phyloP scores from a whole-genome alignment of 2,329 filamentous ascomycete species.

The Trichoderma koningiopsis region DNA sequence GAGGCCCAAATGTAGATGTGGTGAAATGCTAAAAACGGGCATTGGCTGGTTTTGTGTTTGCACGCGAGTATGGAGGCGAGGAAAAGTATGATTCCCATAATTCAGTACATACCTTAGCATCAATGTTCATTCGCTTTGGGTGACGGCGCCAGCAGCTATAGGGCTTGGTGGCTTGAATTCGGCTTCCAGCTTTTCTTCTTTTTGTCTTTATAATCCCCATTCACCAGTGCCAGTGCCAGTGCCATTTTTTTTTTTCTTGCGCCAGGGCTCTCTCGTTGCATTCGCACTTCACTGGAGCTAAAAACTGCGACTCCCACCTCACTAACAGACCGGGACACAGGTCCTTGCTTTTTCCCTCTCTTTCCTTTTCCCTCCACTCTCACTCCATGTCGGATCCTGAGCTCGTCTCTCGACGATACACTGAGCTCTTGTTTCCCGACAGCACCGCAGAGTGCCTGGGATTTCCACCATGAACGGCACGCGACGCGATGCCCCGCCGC shows the following conservation, averaged over 20 bases:
- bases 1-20: not conserved
- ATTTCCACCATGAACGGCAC: slow-evolving; percentile 38
- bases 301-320: slow-evolving; percentile 16
- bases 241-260: slow-evolving; percentile 8
- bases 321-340: slow-evolving; percentile 8
- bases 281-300: slow-evolving; percentile 16
- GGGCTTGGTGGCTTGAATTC: slow-evolving; percentile 7
- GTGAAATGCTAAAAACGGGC: not conserved
- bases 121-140: not conserved
- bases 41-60: not conserved
- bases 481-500: slow-evolving; percentile 39
- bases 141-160: slow-evolving; percentile 2
- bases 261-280: slow-evolving; percentile 23
- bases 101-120: not conserved
- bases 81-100: not conserved
- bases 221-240: not conserved
- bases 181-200: not conserved
- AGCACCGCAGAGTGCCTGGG: slow-evolving; percentile 25
- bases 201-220: not conserved
- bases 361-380: not conserved
- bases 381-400: slow-evolving; percentile 29
- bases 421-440: slow-evolving; percentile 23
- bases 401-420: slow-evolving; percentile 24
- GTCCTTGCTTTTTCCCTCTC: slow-evolving; percentile 4
- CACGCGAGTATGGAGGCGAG: not conserved